A percentile compares a stretch with the other conserved stretches of the same genome.
These are phyloP conservation scores for Termitomyces sp. DNA, from an alignment of 1,284 basidiomycete species.

Conservation along the genomic window DNA sequence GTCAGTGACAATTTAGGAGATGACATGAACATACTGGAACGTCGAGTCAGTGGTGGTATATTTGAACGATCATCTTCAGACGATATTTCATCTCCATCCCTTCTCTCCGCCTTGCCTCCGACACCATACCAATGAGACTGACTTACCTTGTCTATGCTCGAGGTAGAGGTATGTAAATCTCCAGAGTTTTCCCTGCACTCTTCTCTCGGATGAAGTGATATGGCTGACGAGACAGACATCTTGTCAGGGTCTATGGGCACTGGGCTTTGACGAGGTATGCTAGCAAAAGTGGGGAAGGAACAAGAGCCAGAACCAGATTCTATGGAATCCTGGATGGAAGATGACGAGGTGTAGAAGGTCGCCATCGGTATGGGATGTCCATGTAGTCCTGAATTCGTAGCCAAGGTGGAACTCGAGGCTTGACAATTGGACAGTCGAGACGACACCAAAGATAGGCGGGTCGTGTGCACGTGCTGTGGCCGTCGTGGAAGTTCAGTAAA, in stretches of 20 bases:
- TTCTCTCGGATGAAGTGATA: slow-evolving; percentile 4
- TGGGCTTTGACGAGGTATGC: slow-evolving; percentile 15
- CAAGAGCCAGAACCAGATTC: slow-evolving; percentile 25
- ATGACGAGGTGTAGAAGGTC: slow-evolving; percentile 8
- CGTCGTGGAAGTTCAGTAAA: slow-evolving; percentile 23
- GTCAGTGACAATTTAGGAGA: background rate
- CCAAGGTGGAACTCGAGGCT: slow-evolving; percentile 18
- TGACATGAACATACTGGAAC: slow-evolving; percentile 1
- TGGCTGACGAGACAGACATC: slow-evolving; percentile 3
- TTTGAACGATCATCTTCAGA: slow-evolving; percentile 10
- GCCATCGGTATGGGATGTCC: slow-evolving; percentile 9
- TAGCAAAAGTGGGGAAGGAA: slow-evolving; percentile 29
- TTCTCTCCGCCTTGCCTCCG: slow-evolving; percentile 8
- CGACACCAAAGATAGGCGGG: slow-evolving; percentile 20
- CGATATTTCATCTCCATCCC: slow-evolving; percentile 6
- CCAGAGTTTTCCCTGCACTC: slow-evolving; percentile 9
- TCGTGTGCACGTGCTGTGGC: slow-evolving; percentile 16
- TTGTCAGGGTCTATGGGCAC: slow-evolving; percentile 11
- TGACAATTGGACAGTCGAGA: slow-evolving; percentile 7
- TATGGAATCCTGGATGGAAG: slow-evolving; percentile 10
- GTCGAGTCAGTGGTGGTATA: background rate
- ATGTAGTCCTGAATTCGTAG: background rate
- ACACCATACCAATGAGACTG: slow-evolving; percentile 5
- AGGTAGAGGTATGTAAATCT: background rate
- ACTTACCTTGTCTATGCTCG: background rate